Percentiles rank a stretch among this genome's conserved stretches.
Conservation (phyloP, 2,329 filamentous ascomycete genomes). For the Arthrinium puccinioides region DNA sequence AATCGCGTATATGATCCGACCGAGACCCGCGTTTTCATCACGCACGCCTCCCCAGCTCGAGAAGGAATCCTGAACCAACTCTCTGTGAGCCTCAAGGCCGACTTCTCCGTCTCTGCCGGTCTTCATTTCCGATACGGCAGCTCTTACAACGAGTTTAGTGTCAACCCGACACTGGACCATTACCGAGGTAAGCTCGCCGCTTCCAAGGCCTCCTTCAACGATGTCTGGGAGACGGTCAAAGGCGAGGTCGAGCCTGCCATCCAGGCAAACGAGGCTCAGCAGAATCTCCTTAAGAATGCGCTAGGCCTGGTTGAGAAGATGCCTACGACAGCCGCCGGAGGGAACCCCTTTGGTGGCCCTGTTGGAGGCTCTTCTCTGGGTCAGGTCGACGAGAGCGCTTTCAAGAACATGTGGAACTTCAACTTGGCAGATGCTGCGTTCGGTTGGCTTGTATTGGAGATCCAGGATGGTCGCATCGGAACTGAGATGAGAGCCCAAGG, state of each 20-base stretch:
- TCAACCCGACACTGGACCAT: slow-evolving; percentile 95
- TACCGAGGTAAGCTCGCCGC: slow-evolving; percentile 97
- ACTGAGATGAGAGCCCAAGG: slow-evolving; percentile 98
- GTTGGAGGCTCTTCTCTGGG: slow-evolving; percentile 68
- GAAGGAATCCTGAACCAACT: slow-evolving; percentile 97
- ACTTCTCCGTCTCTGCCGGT: slow-evolving; percentile 96
- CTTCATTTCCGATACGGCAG: slow-evolving; percentile 98
- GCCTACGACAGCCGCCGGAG: slow-evolving; percentile 88
- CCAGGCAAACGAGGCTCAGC: slow-evolving; percentile 85
- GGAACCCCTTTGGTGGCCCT: slow-evolving; percentile 92
- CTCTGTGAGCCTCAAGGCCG: slow-evolving; percentile 92
- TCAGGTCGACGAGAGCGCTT: slow-evolving; percentile 94
- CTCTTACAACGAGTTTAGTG: slow-evolving; percentile 99
- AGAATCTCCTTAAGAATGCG: slow-evolving; percentile 84
- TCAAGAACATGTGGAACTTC: slow-evolving; percentile 99
- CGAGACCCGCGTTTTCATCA: slow-evolving; percentile 93
- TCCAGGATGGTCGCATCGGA: slow-evolving; percentile 91
- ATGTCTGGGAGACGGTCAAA: slow-evolving; percentile 99
- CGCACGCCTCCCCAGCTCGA: slow-evolving; percentile 90
- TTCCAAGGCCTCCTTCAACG: slow-evolving; percentile 96
- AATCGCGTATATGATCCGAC: slow-evolving; percentile 98
- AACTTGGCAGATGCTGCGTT: slow-evolving; percentile 96
- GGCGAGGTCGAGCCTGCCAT: slow-evolving; percentile 92
- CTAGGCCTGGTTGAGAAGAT: slow-evolving; percentile 96
- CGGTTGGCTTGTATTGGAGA: slow-evolving; percentile 88